These are phyloP conservation scores for Ligustrum vulgare DNA, from an alignment of 257 asterid species.

Conservation along the genomic window DNA sequence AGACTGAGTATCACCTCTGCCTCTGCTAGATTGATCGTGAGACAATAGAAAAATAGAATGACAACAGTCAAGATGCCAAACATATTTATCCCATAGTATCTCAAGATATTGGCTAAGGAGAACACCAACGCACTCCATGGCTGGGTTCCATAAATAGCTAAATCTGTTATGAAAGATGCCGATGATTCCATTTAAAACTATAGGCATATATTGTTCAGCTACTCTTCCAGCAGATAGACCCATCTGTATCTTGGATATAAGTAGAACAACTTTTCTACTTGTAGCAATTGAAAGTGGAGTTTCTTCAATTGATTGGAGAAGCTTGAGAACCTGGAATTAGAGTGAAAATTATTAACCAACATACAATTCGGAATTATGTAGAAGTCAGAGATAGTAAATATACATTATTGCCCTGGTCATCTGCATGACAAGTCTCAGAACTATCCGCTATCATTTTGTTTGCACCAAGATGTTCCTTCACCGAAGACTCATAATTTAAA, in stretches of 20 bases:
- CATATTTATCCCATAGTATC: constrained; percentile 64
- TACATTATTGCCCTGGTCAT: constrained; percentile 45
- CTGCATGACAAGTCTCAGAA: constrained; percentile 36
- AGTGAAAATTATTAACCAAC: constrained; percentile 19
- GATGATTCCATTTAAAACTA: constrained; percentile 61
- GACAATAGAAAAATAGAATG: constrained; percentile 53
- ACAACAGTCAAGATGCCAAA: constrained; percentile 56
- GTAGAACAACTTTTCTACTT: constrained; percentile 59
- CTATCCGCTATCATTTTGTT: constrained; percentile 35
- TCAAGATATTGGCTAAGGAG: constrained; percentile 52
- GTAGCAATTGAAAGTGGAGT: constrained; percentile 64
- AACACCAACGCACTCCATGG: constrained; percentile 68
- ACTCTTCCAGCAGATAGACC: constrained; percentile 53
- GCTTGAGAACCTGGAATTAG: constrained; percentile 62
- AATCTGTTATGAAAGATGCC: constrained; percentile 81
- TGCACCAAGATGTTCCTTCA: constrained; percentile 38
- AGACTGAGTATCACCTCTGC: constrained; percentile 24
- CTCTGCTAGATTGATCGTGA: constrained; percentile 38
- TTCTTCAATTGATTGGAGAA: constrained; percentile 71
- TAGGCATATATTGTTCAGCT: constrained; percentile 56
- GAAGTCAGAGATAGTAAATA: constrained; percentile 16
- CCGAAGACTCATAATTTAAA: constrained; percentile 32
- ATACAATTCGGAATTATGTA: constrained; percentile 5
- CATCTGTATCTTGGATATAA: constrained; percentile 70
- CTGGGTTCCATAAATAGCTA: constrained; percentile 68